Conservation (phyloP, 2,329 filamentous ascomycete species). For the Ophiosphaerella herpotricha region DNA sequence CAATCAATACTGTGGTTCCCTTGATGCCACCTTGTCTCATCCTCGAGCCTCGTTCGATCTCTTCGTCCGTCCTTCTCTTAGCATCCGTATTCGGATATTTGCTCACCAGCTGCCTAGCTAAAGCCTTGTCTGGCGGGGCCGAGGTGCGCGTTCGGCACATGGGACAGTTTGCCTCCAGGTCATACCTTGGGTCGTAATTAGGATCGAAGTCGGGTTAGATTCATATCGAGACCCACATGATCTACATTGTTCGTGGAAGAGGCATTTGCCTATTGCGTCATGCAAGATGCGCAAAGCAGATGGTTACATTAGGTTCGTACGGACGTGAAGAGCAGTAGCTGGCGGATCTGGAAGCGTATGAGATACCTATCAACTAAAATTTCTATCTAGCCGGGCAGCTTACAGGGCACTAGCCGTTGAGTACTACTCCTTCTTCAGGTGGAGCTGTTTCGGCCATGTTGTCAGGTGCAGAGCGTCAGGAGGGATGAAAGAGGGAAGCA, state of each 20-base stretch:
- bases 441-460: constrained; percentile 17
- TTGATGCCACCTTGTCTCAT: constrained; percentile 37
- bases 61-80: constrained; percentile 44
- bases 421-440: constrained; percentile 29
- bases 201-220: constrained; percentile 23
- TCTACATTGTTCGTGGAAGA: constrained; percentile 44
- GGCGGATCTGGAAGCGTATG: constrained; percentile 44
- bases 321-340: constrained; percentile 50
- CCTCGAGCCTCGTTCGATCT: constrained; percentile 26
- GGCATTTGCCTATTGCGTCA: constrained; percentile 53
- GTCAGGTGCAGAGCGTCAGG: not conserved
- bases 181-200: constrained; percentile 26
- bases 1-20: constrained; percentile 51
- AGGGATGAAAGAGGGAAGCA: too few relatives aligned
- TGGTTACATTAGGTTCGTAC: constrained; percentile 51
- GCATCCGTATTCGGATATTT: constrained; percentile 46
- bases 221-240: constrained; percentile 44
- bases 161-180: constrained; percentile 51
- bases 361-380: too few relatives aligned
- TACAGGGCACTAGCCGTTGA: constrained; percentile 52
- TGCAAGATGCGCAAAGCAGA: constrained; percentile 52
- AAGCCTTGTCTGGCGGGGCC: constrained; percentile 32
- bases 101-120: constrained; percentile 32
- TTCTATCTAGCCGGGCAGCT: not conserved
- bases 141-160: constrained; percentile 52